phyloP scores from a whole-genome alignment of 495 filamentous ascomycete genomes.

The Cercophora scortea region DNA sequence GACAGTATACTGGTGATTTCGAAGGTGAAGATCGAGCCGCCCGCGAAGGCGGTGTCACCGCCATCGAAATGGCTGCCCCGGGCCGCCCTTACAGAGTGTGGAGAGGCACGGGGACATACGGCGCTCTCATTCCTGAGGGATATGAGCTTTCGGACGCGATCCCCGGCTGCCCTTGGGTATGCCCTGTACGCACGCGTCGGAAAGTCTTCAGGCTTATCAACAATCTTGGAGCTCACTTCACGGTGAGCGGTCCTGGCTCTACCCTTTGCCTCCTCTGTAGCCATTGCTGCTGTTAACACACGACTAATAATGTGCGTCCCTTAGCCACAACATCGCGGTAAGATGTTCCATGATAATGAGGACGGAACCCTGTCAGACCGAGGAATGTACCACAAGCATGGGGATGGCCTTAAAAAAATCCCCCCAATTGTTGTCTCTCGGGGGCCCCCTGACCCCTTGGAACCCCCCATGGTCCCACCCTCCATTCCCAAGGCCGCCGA shows the following conservation, averaged over 20 bases:
- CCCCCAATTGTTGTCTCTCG: constrained; percentile 14
- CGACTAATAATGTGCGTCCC: background rate
- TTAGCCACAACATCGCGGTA: constrained; percentile 16
- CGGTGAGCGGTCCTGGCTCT: constrained; percentile 1
- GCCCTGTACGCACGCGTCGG: constrained; percentile 13
- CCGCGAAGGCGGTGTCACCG: background rate
- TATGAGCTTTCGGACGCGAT: constrained; percentile 6
- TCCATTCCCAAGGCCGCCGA: background rate
- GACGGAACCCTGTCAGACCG: constrained; percentile 23
- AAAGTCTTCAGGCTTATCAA: background rate
- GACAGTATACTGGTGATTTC: background rate
- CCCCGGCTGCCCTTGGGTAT: constrained; percentile 10
- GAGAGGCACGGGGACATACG: constrained; percentile 10
- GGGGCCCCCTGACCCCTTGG: background rate
- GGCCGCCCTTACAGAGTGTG: constrained; percentile 16
- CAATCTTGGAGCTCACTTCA: constrained; percentile 15
- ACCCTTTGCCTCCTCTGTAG: background rate
- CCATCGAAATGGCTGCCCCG: constrained; percentile 13
- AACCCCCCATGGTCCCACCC: background rate
- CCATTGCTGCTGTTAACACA: too few relatives aligned
- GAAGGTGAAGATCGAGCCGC: background rate
- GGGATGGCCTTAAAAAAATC: background rate
- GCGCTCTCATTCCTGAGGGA: constrained; percentile 15
- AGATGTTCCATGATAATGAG: constrained; percentile 24
- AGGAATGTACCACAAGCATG: too few relatives aligned